Base-by-base conservation (phyloP, 192 early-diverging fungal species). In the Endogone sp. region DNA sequence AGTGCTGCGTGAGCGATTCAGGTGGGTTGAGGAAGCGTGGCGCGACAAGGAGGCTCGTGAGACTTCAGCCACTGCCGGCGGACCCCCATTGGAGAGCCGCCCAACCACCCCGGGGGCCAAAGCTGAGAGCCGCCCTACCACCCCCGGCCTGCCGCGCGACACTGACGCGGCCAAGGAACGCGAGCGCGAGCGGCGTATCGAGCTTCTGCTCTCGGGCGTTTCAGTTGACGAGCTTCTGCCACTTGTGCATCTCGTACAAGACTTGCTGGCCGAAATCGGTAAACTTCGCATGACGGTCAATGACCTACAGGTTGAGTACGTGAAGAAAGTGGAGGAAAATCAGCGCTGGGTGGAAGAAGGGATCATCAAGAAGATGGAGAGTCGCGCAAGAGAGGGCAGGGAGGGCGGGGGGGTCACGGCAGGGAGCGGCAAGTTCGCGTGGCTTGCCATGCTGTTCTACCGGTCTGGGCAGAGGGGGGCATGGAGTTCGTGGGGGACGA, bases 391-490 rank as follows among this genome's bases (percentile, higher is more conserved):
- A 29, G 65, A 72, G 11, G 65, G 56, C 20, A 28, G 63, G 4
- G 20, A 9, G 21, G 44, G 29, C 11, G 55, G 37, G 4, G 37
- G 37, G 13, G 28, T 13, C 44, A 30, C 13, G 23, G 30, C 21
- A 26, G 70, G 16, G 29, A 66, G 22, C 61, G 87, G 60, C 29
- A 91, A 70, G 29, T 86, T 91, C 63, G 89, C 93, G 67, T 98
- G 96, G 31, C 95, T 90, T 11, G 92, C 92, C 71, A 96, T 78
- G 3, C 27, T 67, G 3, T 8, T 44, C 37, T n/a, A n/a, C n/a
- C n/a, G n/a, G n/a, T n/a, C n/a, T n/a, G n/a, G n/a, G n/a, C n/a
- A n/a, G n/a, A n/a, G n/a, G n/a, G n/a, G n/a, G 37, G 37, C 37
- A 8, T 44, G 37, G 37, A 44, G 13, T 44, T 13, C 37, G 13